Percentiles rank a stretch among this genome's conserved stretches.
These are phyloP conservation scores for Kwoniella sp. DNA, from an alignment of 768 basidiomycete genomes.

Conservation along the genomic window DNA sequence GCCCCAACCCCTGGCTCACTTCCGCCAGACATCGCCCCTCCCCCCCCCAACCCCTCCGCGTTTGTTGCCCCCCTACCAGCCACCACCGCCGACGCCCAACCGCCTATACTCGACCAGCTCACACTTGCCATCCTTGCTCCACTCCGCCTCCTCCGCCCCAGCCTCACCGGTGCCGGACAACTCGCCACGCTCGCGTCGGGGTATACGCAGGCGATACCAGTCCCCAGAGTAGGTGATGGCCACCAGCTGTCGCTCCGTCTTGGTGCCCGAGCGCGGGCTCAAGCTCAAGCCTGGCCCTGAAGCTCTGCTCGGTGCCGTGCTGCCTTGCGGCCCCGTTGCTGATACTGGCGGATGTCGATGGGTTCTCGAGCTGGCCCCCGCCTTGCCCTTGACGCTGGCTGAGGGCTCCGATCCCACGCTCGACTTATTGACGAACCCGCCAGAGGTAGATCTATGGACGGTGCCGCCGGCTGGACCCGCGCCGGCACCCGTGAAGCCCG, in stretches of 20 bases:
- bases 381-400: neutral
- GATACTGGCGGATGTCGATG: neutral
- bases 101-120: slow-evolving; percentile 46
- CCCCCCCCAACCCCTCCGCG: neutral
- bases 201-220: slow-evolving; percentile 50
- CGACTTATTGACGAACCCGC: neutral
- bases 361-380: too few species aligned
- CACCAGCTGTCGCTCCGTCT: slow-evolving; percentile 41
- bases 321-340: too few species aligned
- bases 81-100: slow-evolving; percentile 39
- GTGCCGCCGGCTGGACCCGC: too few species aligned
- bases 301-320: too few species aligned
- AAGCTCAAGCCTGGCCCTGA: neutral
- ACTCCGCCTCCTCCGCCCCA: slow-evolving; percentile 10
- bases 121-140: slow-evolving; percentile 20
- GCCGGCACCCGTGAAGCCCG: too few species aligned
- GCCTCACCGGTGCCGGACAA: neutral
- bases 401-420: neutral
- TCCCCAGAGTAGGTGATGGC: slow-evolving; percentile 49
- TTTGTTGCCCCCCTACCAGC: slow-evolving; percentile 29
- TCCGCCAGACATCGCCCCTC: neutral
- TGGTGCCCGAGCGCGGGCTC: neutral
- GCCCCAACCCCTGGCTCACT: too few species aligned
- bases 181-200: too few species aligned
- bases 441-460: too few species aligned